These are phyloP conservation scores for Capronia epimyces DNA, from an alignment of 2,329 filamentous ascomycete species.

Conservation along the genomic window DNA sequence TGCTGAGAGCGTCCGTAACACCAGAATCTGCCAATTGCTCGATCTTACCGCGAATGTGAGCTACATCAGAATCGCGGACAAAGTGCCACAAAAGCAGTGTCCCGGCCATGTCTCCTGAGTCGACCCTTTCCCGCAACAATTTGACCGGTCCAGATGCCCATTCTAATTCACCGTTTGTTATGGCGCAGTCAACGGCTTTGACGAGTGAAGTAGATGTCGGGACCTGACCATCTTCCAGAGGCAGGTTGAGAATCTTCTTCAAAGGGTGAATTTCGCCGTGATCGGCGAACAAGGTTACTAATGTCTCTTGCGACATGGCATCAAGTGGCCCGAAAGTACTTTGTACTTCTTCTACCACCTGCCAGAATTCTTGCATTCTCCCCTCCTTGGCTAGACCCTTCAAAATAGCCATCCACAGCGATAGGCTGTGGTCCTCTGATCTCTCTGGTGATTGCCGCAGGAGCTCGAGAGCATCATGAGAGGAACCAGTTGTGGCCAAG, in stretches of 20 bases:
- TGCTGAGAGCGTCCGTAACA: constrained; percentile 53
- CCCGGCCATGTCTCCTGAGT: constrained; percentile 41
- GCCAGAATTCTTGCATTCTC: constrained; percentile 38
- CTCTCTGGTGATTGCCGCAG: constrained; percentile 40
- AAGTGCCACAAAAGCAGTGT: constrained; percentile 70
- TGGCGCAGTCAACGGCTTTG: constrained; percentile 56
- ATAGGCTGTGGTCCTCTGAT: constrained; percentile 29
- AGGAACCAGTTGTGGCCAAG: constrained; percentile 51
- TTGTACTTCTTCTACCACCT: constrained; percentile 25
- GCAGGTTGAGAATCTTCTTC: constrained; percentile 61
- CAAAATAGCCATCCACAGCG: constrained; percentile 54
- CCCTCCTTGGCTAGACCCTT: constrained; percentile 49
- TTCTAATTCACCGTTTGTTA: constrained; percentile 53
- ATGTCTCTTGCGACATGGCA: constrained; percentile 40
- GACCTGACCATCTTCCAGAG: constrained; percentile 40
- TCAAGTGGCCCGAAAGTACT: constrained; percentile 35
- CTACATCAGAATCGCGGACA: constrained; percentile 62
- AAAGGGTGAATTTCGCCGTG: constrained; percentile 55
- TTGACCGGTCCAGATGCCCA: constrained; percentile 50
- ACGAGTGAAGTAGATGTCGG: constrained; percentile 47
- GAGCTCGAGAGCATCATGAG: constrained; percentile 49
- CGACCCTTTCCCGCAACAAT: constrained; percentile 13
- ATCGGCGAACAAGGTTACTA: constrained; percentile 60
- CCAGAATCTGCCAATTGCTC: constrained; percentile 54
- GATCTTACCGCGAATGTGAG: constrained; percentile 69